phyloP scores from a whole-genome alignment of 192 early-diverging fungal genomes.

The Backusella sp. region DNA sequence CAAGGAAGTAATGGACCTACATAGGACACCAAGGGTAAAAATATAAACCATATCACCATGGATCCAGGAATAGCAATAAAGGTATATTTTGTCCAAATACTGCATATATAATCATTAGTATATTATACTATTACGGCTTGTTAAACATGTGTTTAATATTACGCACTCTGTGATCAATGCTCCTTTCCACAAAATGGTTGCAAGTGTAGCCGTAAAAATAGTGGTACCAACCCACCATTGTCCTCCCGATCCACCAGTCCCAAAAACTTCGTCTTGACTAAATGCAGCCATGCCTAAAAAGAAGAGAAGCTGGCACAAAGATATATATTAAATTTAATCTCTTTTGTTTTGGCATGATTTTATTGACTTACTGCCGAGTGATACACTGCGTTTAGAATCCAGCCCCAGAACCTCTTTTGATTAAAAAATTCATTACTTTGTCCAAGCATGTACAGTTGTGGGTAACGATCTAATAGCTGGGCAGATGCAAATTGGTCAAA shows the following conservation, averaged over 20 bases:
- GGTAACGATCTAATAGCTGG: conserved; percentile 85
- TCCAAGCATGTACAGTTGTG: conserved; percentile 81
- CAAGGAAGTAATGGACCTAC: conserved; percentile 68
- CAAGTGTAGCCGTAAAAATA: conserved; percentile 84
- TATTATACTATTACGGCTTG: background rate
- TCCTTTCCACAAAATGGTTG: conserved; percentile 89
- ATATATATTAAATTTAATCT: background rate
- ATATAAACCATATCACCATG: conserved; percentile 84
- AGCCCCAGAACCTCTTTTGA: conserved; percentile 85
- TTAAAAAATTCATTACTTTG: conserved; percentile 64
- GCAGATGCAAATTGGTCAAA: conserved; percentile 92
- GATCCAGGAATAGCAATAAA: conserved; percentile 88
- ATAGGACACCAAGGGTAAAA: conserved; percentile 79
- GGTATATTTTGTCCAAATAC: conserved; percentile 93
- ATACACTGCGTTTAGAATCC: conserved; percentile 88
- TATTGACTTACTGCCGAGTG: conserved; percentile 69
- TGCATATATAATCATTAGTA: conserved; percentile 13
- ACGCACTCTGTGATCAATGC: conserved; percentile 79
- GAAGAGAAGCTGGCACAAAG: conserved; percentile 55
- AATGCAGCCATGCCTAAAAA: conserved; percentile 67
- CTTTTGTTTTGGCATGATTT: background rate
- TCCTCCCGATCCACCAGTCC: conserved; percentile 70
- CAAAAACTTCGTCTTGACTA: conserved; percentile 62
- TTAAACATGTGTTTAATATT: background rate
- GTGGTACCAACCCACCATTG: conserved; percentile 92